Percentiles rank a stretch among this genome's conserved stretches.
These are phyloP conservation scores for Leccinum ochraceum DNA, from an alignment of 768 basidiomycete genomes.

Conservation along the genomic window DNA sequence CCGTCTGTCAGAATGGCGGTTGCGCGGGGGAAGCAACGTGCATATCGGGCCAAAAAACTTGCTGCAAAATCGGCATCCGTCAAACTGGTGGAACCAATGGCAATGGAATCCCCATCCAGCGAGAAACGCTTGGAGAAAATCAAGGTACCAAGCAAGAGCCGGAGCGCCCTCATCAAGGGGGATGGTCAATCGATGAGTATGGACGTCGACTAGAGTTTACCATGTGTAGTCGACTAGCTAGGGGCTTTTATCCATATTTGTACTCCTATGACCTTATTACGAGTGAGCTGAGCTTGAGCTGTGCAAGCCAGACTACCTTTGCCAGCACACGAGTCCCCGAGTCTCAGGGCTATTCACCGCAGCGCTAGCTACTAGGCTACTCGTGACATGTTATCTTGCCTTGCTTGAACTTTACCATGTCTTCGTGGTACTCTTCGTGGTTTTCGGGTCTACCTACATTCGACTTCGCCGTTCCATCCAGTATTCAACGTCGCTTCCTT, in stretches of 20 bases:
- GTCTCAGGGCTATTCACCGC: slow-evolving; percentile 3
- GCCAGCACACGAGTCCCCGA: slow-evolving; percentile 5
- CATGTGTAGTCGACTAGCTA: background rate
- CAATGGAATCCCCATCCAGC: slow-evolving; percentile 41
- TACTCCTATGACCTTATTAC: slow-evolving; percentile 6
- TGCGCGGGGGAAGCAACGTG: slow-evolving; percentile 74
- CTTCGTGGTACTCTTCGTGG: slow-evolving; percentile 60
- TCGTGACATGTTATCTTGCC: slow-evolving; percentile 18
- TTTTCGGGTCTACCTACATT: slow-evolving; percentile 56
- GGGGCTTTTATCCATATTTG: slow-evolving; percentile 26
- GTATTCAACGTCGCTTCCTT: slow-evolving; percentile 84
- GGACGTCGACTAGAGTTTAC: slow-evolving; percentile 65
- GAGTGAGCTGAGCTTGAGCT: slow-evolving; percentile 20
- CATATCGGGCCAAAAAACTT: slow-evolving; percentile 67
- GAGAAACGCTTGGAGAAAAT: slow-evolving; percentile 74
- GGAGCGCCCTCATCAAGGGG: slow-evolving; percentile 76
- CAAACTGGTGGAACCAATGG: slow-evolving; percentile 67
- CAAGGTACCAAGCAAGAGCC: slow-evolving; percentile 62
- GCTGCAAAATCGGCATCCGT: slow-evolving; percentile 54
- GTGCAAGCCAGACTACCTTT: background rate
- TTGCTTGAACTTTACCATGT: slow-evolving; percentile 36
- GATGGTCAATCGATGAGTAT: slow-evolving; percentile 91
- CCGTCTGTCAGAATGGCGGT: slow-evolving; percentile 71
- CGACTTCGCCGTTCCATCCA: slow-evolving; percentile 64
- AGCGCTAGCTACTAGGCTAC: slow-evolving; percentile 2